A percentile compares a stretch with the other conserved stretches of the same genome.
phyloP scores from a whole-genome alignment of 2,329 filamentous ascomycete species.

The Endocalyx cinctus region DNA sequence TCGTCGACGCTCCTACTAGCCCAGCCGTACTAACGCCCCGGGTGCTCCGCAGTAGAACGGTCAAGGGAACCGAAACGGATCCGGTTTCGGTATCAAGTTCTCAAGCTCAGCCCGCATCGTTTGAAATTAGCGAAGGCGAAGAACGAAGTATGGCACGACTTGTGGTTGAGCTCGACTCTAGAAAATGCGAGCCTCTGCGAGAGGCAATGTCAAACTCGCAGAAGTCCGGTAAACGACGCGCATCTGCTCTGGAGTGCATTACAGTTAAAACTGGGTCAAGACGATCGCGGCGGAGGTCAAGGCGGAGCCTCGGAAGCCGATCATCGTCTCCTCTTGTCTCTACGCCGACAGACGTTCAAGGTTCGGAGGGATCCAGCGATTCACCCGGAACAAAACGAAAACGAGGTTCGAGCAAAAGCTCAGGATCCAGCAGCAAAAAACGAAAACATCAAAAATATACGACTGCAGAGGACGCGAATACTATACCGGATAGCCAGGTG shows the following conservation, averaged over 20 bases:
- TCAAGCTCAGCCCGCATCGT: conserved; percentile 21
- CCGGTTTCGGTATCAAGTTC: conserved; percentile 1
- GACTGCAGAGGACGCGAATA: conserved; percentile 11
- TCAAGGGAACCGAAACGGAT: conserved; percentile 1
- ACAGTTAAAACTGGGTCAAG: conserved; percentile 14
- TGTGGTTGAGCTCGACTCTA: conserved; percentile 45
- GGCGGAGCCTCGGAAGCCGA: conserved; percentile 8
- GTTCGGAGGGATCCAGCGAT: too few relatives aligned
- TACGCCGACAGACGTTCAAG: too few relatives aligned
- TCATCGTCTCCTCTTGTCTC: too few relatives aligned
- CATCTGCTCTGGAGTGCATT: conserved; percentile 16
- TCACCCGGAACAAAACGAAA: conserved; percentile 26
- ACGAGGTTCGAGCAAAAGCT: conserved; percentile 15
- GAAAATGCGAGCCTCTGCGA: conserved; percentile 27
- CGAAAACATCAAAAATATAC: conserved; percentile 14
- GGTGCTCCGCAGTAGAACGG: conserved; percentile 15
- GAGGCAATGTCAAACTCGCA: too few relatives aligned
- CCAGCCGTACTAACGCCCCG: conserved; percentile 29
- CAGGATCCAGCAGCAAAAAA: conserved; percentile 21
- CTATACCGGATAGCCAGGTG: conserved; percentile 15
- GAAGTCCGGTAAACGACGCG: too few relatives aligned
- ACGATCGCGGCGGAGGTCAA: conserved; percentile 4
- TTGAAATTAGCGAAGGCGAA: conserved; percentile 33
- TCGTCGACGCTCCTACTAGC: conserved; percentile 45
- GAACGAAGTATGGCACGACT: conserved; percentile 45